Conservation (phyloP, 75 land plant genomes). For the Picea sitchensis region DNA sequence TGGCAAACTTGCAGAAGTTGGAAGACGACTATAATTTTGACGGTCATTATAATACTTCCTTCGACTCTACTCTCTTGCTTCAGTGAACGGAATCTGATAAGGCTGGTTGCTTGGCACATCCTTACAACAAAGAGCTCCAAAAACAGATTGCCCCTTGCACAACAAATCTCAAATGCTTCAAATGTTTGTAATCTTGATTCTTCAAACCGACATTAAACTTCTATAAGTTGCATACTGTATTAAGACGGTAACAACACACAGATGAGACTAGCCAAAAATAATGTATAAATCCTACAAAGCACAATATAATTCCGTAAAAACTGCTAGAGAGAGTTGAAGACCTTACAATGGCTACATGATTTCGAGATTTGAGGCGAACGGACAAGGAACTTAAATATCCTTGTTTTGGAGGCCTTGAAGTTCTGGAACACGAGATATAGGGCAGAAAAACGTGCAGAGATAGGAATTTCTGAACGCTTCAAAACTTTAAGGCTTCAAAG, state of each 20-base stretch:
- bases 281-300: background rate
- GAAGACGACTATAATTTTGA: conserved; percentile 30
- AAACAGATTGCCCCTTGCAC: background rate
- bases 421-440: too few relatives aligned
- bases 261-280: background rate
- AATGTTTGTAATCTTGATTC: background rate
- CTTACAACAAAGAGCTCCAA: conserved; percentile 22
- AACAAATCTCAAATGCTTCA: background rate
- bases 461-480: background rate
- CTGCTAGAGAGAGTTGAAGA: too few relatives aligned
- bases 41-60: conserved; percentile 41
- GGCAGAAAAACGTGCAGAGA: background rate
- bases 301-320: too few relatives aligned
- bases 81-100: conserved; percentile 35
- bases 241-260: background rate
- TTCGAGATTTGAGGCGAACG: too few relatives aligned
- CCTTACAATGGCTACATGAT: too few relatives aligned
- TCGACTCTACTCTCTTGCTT: conserved; percentile 22
- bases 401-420: too few relatives aligned
- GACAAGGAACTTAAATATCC: too few relatives aligned
- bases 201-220: background rate
- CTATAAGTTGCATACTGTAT: background rate
- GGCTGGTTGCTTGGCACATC: conserved; percentile 45
- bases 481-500: background rate
- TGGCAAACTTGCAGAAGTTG: conserved; percentile 52